Conservation (phyloP, 352 stramenopile species). For the Globisporangium megalacanthum region DNA sequence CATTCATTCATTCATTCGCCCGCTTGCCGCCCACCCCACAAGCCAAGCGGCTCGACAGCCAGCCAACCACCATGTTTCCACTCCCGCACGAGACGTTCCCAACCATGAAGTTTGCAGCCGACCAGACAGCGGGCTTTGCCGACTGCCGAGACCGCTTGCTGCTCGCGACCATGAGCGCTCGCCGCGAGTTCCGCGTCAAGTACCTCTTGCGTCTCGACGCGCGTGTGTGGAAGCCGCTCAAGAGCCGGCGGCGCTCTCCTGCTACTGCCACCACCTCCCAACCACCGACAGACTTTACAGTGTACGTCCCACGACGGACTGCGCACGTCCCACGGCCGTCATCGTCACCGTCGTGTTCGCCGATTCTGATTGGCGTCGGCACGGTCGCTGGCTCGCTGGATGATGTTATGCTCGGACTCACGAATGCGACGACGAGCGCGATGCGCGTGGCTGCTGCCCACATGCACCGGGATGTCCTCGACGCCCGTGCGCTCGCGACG, state of each 20-base stretch:
- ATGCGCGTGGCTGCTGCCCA: constrained; percentile 19
- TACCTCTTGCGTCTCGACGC: constrained; percentile 20
- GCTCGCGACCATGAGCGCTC: constrained; percentile 18
- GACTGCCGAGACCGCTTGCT: constrained; percentile 22
- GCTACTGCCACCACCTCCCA: too few species aligned
- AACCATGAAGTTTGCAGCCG: constrained; percentile 22
- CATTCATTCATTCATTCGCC: not conserved
- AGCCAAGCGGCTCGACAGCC: too few species aligned
- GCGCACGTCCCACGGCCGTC: constrained; percentile 6
- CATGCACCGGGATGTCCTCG: constrained; percentile 21
- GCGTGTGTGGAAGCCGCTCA: constrained; percentile 19
- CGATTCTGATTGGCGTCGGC: constrained; percentile 26
- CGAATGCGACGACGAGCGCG: constrained; percentile 15
- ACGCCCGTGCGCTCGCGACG: constrained; percentile 20
- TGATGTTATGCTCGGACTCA: constrained; percentile 25
- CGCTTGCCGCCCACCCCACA: not conserved
- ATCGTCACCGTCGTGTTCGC: constrained; percentile 18
- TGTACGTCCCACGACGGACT: constrained; percentile 14
- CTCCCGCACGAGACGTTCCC: constrained; percentile 21
- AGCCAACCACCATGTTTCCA: constrained; percentile 13
- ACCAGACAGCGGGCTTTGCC: constrained; percentile 19
- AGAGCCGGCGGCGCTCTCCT: not conserved
- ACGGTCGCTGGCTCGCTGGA: constrained; percentile 18
- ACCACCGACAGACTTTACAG: constrained; percentile 5
- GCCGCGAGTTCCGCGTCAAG: constrained; percentile 17